Evolutionary conservation across 225 moss, liverwort and hornwort genomes (phyloP).

Genomic region (Ulota crispa): DNA sequence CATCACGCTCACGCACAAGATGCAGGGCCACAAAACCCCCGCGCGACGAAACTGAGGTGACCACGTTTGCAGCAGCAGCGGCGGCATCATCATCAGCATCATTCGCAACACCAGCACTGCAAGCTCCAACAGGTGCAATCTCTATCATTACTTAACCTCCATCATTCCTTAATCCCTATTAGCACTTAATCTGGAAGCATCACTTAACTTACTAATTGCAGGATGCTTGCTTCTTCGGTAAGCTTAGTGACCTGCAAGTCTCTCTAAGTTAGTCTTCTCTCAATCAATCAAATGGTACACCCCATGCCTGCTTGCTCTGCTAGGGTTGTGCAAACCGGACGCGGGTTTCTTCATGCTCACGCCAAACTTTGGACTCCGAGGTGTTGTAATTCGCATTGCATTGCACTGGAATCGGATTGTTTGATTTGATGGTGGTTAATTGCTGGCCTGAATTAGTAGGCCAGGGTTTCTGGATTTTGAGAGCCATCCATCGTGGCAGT

Average conservation of each 20-base stretch:
- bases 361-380: background rate
- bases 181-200: background rate
- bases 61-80: background rate
- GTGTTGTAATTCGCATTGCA: background rate
- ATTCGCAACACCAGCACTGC: background rate
- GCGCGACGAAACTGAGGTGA: background rate
- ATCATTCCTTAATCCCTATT: background rate
- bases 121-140: slow-evolving; percentile 6
- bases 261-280: background rate
- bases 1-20: background rate
- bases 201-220: background rate
- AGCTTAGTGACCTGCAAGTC: background rate
- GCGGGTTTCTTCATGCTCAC: background rate
- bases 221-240: background rate
- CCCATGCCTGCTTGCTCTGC: background rate
- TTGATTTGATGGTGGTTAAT: background rate
- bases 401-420: background rate
- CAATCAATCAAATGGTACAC: background rate
- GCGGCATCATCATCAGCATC: background rate
- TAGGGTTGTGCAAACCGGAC: slow-evolving; percentile 1
- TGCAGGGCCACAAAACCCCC: background rate
- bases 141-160: background rate
- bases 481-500: background rate
- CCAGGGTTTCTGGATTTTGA: background rate
- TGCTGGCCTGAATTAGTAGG: background rate